These are phyloP conservation scores for Scheffersomyces insectosa DNA, from an alignment of 1,139 yeast genomes.

Conservation along the genomic window DNA sequence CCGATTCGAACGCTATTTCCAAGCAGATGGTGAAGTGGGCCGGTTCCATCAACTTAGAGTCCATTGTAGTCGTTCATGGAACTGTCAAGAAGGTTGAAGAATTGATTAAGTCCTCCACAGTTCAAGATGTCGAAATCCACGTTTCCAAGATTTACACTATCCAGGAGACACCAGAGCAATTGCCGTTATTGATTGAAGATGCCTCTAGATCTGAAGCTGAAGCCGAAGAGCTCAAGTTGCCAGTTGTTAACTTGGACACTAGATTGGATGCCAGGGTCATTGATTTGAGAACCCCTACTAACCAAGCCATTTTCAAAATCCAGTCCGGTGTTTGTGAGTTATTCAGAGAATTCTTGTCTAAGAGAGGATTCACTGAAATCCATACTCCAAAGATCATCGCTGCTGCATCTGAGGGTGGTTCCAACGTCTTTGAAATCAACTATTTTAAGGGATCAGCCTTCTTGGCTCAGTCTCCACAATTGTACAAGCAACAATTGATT, in stretches of 20 bases:
- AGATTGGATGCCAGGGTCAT: slow-evolving; percentile 93
- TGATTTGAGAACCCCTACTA: slow-evolving; percentile 93
- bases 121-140: slow-evolving; percentile 85
- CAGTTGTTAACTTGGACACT: slow-evolving; percentile 93
- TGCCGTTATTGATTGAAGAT: slow-evolving; percentile 94
- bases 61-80: slow-evolving; percentile 91
- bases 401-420: slow-evolving; percentile 97
- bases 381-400: slow-evolving; percentile 96
- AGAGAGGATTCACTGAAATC: slow-evolving; percentile 76
- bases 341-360: slow-evolving; percentile 82
- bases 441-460: slow-evolving; percentile 93
- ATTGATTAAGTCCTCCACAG: slow-evolving; percentile 84
- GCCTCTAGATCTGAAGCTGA: slow-evolving; percentile 94
- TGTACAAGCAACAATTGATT: slow-evolving; percentile 95
- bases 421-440: slow-evolving; percentile 89
- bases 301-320: slow-evolving; percentile 94
- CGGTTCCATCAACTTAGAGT: slow-evolving; percentile 79
- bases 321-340: slow-evolving; percentile 86
- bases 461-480: slow-evolving; percentile 97
- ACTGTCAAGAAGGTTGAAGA: slow-evolving; percentile 80
- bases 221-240: slow-evolving; percentile 89
- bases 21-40: slow-evolving; percentile 98
- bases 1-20: slow-evolving; percentile 64
- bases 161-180: slow-evolving; percentile 86
- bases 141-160: slow-evolving; percentile 73